Evolutionary conservation across 108 stramenopile species (phyloP).

Genomic region (Cyclotella baltica): DNA sequence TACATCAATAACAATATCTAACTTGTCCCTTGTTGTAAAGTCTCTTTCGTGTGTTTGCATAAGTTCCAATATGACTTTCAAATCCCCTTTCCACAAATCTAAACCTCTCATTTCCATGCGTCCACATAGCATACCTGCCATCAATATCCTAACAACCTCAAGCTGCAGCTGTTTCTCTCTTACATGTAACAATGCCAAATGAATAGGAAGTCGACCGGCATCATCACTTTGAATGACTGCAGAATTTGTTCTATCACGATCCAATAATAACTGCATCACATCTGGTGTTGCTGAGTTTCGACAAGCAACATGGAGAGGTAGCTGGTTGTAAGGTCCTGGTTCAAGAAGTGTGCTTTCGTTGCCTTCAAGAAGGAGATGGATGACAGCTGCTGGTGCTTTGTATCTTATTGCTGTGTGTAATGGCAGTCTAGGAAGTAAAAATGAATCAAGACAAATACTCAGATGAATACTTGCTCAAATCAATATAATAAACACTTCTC

Average conservation of each 20-base stretch:
- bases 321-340: constrained; percentile 55
- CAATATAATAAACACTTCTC: neutral
- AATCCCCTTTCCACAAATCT: constrained; percentile 61
- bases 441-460: neutral
- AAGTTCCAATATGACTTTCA: constrained; percentile 44
- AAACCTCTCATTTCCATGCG: constrained; percentile 60
- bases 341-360: constrained; percentile 49
- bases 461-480: neutral
- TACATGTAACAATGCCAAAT: constrained; percentile 59
- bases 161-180: constrained; percentile 47
- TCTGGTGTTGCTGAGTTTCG: constrained; percentile 54
- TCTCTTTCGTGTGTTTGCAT: constrained; percentile 62
- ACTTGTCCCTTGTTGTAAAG: constrained; percentile 64
- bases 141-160: constrained; percentile 39
- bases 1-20: constrained; percentile 57
- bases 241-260: constrained; percentile 45
- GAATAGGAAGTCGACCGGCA: constrained; percentile 64
- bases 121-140: constrained; percentile 61
- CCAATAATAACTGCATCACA: constrained; percentile 51
- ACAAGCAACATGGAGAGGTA: constrained; percentile 75
- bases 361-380: constrained; percentile 58
- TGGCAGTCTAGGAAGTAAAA: constrained; percentile 30
- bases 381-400: constrained; percentile 58
- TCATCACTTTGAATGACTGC: constrained; percentile 58
- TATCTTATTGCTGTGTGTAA: constrained; percentile 71